Evolutionary conservation across 106 monocot species (phyloP).

Genomic region (Platanthera guangdongensis): DNA sequence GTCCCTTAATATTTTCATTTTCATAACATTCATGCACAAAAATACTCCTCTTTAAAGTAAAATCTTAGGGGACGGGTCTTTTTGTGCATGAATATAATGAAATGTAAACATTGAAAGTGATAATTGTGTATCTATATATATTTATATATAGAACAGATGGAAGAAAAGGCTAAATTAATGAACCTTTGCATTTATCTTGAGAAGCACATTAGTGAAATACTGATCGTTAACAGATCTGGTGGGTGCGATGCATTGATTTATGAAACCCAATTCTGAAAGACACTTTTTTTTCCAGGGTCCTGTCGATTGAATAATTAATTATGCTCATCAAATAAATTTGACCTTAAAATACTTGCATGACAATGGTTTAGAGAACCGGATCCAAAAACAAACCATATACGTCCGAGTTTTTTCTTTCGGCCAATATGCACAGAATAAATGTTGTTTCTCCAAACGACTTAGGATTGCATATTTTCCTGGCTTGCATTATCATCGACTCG

Average conservation of each 20-base stretch:
- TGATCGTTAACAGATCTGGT: conserved; percentile 65
- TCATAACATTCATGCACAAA: too few species aligned
- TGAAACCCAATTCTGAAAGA: conserved; percentile 75
- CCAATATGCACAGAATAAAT: conserved; percentile 79
- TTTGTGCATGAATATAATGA: too few species aligned
- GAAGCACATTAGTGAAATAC: conserved; percentile 71
- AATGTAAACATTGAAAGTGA: too few species aligned
- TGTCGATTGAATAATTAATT: conserved; percentile 6
- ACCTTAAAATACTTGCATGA: too few species aligned
- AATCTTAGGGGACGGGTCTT: too few species aligned
- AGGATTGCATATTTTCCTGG: too few species aligned
- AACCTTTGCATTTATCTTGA: conserved; percentile 97
- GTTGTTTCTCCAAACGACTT: conserved; percentile 12
- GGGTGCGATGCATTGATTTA: conserved; percentile 81
- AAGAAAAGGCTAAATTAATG: too few species aligned
- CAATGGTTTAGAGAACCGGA: too few species aligned
- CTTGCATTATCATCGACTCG: conserved; percentile 38
- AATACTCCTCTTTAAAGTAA: too few species aligned
- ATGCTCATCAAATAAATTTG: not conserved
- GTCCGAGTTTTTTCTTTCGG: conserved; percentile 81
- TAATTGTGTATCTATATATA: too few species aligned
- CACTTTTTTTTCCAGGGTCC: conserved; percentile 94
- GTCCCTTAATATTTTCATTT: too few species aligned
- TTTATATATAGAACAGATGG: too few species aligned
- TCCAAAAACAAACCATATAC: conserved; percentile 64